phyloP scores from a whole-genome alignment of 75 land plant genomes.

The Pinus tabuliformis region DNA sequence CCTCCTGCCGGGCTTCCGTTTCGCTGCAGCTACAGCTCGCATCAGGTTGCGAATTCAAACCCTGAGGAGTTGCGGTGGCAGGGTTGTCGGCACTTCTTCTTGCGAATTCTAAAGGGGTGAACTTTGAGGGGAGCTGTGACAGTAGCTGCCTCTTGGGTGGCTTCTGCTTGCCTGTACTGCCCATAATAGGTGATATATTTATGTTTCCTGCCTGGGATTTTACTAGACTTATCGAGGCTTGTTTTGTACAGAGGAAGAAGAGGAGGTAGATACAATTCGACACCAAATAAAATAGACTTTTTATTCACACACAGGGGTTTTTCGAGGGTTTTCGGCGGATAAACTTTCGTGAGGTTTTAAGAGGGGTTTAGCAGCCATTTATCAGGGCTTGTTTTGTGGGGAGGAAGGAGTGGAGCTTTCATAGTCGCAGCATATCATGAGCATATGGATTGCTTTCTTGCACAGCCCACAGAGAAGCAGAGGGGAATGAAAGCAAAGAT shows the following conservation, averaged over 20 bases:
- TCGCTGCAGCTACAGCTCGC: conserved; percentile 13
- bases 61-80: background rate
- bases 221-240: too few relatives aligned
- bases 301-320: background rate
- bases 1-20: conserved; percentile 10
- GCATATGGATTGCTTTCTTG: too few relatives aligned
- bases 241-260: too few relatives aligned
- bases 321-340: background rate
- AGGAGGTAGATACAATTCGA: too few relatives aligned
- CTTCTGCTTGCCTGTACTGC: conserved; percentile 5
- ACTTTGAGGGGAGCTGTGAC: background rate
- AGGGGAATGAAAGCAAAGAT: too few relatives aligned
- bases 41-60: background rate
- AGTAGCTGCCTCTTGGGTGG: background rate
- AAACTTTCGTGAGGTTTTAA: background rate
- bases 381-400: too few relatives aligned
- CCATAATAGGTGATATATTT: background rate
- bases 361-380: background rate
- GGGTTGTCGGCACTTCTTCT: background rate
- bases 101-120: too few relatives aligned
- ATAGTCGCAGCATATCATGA: too few relatives aligned
- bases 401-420: too few relatives aligned
- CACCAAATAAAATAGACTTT: too few relatives aligned
- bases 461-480: too few relatives aligned
- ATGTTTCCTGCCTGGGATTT: too few relatives aligned